Percentiles rank a stretch among this genome's conserved stretches.
Evolutionary conservation across 371 early-diverging fungal genomes (phyloP).

Genomic region (Entomophthora muscae): DNA sequence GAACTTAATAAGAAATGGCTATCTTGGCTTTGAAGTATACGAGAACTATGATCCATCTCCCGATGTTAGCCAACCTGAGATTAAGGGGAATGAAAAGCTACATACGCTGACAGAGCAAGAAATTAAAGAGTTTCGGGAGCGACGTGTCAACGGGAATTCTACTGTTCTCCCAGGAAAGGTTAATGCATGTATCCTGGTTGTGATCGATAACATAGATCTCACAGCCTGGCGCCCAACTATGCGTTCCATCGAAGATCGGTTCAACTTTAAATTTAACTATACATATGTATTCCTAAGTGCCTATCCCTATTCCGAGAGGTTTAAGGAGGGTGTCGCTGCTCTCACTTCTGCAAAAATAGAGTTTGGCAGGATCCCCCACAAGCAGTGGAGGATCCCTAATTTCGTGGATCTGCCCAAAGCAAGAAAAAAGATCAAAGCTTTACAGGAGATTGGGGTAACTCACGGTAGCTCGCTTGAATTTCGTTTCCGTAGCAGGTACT

Average conservation of each 20-base stretch:
- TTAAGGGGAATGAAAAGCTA: no score
- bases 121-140: no score
- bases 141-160: no score
- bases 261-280: conserved; percentile 68
- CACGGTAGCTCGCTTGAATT: conserved; percentile 77
- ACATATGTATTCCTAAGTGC: conserved; percentile 86
- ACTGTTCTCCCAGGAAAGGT: no score
- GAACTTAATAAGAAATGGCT: no score
- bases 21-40: no score
- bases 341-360: conserved; percentile 31
- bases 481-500: conserved; percentile 82
- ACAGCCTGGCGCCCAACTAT: conserved; percentile 47
- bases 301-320: conserved; percentile 53
- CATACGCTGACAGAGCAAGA: no score
- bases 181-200: conserved; percentile 23
- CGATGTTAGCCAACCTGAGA: no score
- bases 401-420: conserved; percentile 42
- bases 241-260: conserved; percentile 56
- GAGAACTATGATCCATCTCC: no score
- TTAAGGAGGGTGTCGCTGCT: conserved; percentile 30
- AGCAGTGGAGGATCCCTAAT: conserved; percentile 55
- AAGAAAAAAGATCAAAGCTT: conserved; percentile 26
- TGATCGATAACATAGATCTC: conserved; percentile 61
- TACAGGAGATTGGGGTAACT: conserved; percentile 38
- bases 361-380: conserved; percentile 34